Percentiles rank a stretch among this genome's conserved stretches.
These are phyloP conservation scores for Magnusiomyces sp. DNA, from an alignment of 1,139 yeast species.

Conservation along the genomic window DNA sequence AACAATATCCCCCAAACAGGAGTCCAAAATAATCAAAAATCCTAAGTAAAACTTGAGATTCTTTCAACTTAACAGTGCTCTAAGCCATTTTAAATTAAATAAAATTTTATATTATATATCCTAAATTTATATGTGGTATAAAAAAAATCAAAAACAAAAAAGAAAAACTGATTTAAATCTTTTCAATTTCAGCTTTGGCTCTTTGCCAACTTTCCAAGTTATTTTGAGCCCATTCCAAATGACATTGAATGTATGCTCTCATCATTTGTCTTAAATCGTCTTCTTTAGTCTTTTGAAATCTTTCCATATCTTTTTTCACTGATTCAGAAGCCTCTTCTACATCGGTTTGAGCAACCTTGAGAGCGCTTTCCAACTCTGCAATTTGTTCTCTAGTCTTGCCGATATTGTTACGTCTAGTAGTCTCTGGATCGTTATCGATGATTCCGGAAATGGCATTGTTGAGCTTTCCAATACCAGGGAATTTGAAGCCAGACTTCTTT, in stretches of 20 bases:
- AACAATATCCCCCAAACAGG: too few species aligned
- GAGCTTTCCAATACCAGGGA: constrained; percentile 44
- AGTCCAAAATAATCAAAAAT: too few species aligned
- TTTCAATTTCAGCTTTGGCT: constrained; percentile 39
- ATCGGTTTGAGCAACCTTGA: constrained; percentile 49
- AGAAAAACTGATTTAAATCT: constrained; percentile 25
- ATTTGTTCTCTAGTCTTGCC: constrained; percentile 46
- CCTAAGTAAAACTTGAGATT: too few species aligned
- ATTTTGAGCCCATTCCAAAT: constrained; percentile 62
- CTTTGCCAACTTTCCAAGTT: constrained; percentile 70
- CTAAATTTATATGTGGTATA: too few species aligned
- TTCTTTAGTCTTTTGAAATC: constrained; percentile 40
- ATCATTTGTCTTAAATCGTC: constrained; percentile 42
- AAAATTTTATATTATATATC: too few species aligned
- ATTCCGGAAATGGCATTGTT: constrained; percentile 60
- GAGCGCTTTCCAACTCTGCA: constrained; percentile 47
- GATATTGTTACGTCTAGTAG: constrained; percentile 51
- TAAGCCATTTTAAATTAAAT: too few species aligned
- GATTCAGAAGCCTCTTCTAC: constrained; percentile 44
- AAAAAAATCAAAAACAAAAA: too few species aligned
- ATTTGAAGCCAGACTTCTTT: constrained; percentile 31
- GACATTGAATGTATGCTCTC: constrained; percentile 47
- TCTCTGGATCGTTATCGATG: constrained; percentile 63
- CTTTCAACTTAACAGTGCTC: too few species aligned
- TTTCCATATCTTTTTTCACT: constrained; percentile 41